A percentile compares a stretch with the other conserved stretches of the same genome.
phyloP scores from a whole-genome alignment of 441 rosid species.

The Gossypium gossypioides region DNA sequence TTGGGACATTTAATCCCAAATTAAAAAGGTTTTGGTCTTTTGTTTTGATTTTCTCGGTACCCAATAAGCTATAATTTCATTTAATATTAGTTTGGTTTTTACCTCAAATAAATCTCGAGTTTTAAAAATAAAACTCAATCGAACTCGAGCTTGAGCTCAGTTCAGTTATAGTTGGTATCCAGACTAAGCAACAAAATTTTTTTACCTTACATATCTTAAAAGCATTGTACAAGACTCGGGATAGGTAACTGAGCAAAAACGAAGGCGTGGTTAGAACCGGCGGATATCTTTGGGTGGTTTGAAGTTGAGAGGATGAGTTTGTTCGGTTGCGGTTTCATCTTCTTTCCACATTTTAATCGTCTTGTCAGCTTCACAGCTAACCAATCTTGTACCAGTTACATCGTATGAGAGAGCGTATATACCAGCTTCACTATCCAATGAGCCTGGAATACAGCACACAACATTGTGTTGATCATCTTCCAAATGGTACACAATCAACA shows the following conservation, averaged over 20 bases:
- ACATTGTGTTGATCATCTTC: background rate
- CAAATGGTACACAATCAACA: background rate
- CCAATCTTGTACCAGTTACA: constrained; percentile 65
- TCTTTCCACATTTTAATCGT: constrained; percentile 97
- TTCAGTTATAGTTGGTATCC: background rate
- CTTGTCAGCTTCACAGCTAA: constrained; percentile 87
- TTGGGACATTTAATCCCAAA: too few species aligned
- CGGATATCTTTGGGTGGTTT: constrained; percentile 93
- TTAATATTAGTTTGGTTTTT: too few species aligned
- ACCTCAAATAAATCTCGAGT: background rate
- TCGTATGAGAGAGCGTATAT: constrained; percentile 76
- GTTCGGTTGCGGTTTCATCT: constrained; percentile 80
- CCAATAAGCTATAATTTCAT: too few species aligned
- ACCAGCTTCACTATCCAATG: constrained; percentile 96
- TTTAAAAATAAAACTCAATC: background rate
- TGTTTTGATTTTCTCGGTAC: too few species aligned
- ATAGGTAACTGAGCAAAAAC: background rate
- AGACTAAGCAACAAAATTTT: background rate
- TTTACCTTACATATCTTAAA: background rate
- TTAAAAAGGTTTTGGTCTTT: too few species aligned
- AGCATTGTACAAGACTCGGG: background rate
- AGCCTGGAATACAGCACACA: constrained; percentile 39
- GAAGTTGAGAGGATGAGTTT: constrained; percentile 83
- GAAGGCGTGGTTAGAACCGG: constrained; percentile 40
- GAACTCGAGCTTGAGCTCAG: background rate